Base-by-base conservation (phyloP, 305 asterid species). In the Fraxinus xanthoxyloides region DNA sequence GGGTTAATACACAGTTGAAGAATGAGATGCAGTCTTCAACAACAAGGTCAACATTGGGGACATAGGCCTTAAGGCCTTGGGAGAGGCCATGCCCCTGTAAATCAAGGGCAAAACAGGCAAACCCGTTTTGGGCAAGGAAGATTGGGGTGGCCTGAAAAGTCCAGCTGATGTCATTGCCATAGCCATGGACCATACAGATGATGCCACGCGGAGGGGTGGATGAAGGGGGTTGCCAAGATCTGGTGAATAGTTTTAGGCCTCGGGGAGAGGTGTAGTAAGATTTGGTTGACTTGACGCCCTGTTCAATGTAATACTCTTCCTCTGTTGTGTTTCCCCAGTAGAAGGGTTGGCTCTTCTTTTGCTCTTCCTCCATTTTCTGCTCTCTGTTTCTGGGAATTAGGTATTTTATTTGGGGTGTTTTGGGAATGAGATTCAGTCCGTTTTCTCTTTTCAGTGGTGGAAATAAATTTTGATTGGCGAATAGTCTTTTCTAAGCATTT, bases 151-250 rank as follows among this genome's bases (percentile, higher is more conserved):
- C 90, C 85, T 95, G 99, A 82, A 94, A 95, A 5, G 96, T 95
- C 99, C 97, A 95, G 92, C 98, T 94, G 89, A 92, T 89, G 88
- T 93, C 97, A 78, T 93, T 95, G 75, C 97, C 99, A 34, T 94
- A 95, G 86, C 99, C 99, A 74, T 95, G 99, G 89, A 93, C 87
- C 99, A 95, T 95, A 54, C 89, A 90, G 89, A 95, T 79, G 90
- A 90, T 36, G 88, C 92, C 97, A 79, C 92, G 97, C 34, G 93
- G 92, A 17, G 86, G 89, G 79, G 51, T 59, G 80, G 88, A 3
- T 3, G 82, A 72, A 32, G 80, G 35, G 23, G 99, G 98, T 40
- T 79, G 88, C 98, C 99, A 95, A 3, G 98, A 91, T 85, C 87
- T 88, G 40, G 97, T 95, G 96, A 95, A 95, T 15, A 94, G 92